A percentile compares a stretch with the other conserved stretches of the same genome.
These are phyloP conservation scores for Coelastrella sp. DNA, from an alignment of 139 green algal genomes.

Conservation along the genomic window DNA sequence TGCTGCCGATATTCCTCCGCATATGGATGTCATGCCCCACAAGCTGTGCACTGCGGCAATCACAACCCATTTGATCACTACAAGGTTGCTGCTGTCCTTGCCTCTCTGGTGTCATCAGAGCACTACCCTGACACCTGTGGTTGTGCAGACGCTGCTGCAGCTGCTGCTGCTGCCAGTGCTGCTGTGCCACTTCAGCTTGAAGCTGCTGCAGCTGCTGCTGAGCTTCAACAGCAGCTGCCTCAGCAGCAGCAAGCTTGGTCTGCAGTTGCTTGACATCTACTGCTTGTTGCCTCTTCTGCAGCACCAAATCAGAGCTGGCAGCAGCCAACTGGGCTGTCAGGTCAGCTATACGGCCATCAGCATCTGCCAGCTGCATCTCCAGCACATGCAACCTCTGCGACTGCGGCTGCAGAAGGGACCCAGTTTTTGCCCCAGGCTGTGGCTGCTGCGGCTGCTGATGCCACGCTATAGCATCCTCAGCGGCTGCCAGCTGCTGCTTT, in stretches of 20 bases:
- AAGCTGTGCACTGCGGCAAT: too few relatives aligned
- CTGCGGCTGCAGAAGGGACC: neutral
- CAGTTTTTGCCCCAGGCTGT: neutral
- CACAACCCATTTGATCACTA: too few relatives aligned
- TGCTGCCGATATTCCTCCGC: neutral
- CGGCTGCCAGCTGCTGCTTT: constrained; percentile 18
- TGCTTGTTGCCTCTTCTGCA: neutral
- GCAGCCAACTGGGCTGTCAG: neutral
- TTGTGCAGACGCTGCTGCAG: neutral
- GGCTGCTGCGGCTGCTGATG: neutral
- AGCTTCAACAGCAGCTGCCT: neutral
- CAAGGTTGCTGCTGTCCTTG: neutral
- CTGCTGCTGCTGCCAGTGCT: neutral
- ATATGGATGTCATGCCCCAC: too few relatives aligned
- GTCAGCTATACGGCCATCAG: neutral
- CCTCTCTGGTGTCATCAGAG: neutral
- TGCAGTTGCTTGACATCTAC: neutral
- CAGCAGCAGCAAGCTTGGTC: neutral
- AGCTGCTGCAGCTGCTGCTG: constrained; percentile 13
- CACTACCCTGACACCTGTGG: neutral
- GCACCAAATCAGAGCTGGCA: neutral
- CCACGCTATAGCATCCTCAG: neutral
- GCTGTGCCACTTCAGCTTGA: too few relatives aligned
- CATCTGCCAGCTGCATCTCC: neutral
- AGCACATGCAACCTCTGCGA: constrained; percentile 4